These are phyloP conservation scores for Metarhizium anisopliae DNA, from an alignment of 2,329 filamentous ascomycete species.

Conservation along the genomic window DNA sequence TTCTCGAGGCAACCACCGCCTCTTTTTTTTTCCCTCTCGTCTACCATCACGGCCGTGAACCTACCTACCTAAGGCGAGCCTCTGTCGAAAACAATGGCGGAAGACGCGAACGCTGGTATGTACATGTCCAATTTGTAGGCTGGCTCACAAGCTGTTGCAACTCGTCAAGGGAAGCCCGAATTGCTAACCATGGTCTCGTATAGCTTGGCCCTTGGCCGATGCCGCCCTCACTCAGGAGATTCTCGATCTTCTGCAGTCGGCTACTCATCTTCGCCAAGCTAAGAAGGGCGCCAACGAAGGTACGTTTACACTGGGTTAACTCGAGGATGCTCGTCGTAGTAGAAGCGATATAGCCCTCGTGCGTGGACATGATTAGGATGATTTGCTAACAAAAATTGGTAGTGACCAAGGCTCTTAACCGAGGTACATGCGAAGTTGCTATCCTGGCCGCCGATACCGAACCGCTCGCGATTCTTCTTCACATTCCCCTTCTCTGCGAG, in stretches of 20 bases:
- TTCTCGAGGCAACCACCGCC: not conserved
- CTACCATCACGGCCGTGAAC: conserved; percentile 42
- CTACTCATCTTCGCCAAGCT: conserved; percentile 58
- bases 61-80: conserved; percentile 39
- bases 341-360: not conserved
- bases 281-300: conserved; percentile 85
- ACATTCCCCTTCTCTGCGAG: conserved; percentile 82
- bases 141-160: not conserved
- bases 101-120: conserved; percentile 17
- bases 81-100: conserved; percentile 16
- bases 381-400: conserved; percentile 6
- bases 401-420: conserved; percentile 77
- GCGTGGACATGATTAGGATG: not conserved
- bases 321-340: not conserved
- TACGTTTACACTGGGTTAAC: conserved; percentile 13
- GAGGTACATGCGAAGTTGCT: conserved; percentile 82
- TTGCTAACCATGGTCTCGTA: not conserved
- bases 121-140: not conserved
- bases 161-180: not conserved
- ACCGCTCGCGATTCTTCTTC: conserved; percentile 79
- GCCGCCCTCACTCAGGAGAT: conserved; percentile 70
- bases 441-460: conserved; percentile 83
- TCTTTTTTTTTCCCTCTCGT: not conserved
- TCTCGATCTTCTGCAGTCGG: conserved; percentile 70
- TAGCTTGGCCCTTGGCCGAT: conserved; percentile 66